Evolutionary conservation across 106 monocot genomes (phyloP).

Genomic region (Apostasia ramifera): DNA sequence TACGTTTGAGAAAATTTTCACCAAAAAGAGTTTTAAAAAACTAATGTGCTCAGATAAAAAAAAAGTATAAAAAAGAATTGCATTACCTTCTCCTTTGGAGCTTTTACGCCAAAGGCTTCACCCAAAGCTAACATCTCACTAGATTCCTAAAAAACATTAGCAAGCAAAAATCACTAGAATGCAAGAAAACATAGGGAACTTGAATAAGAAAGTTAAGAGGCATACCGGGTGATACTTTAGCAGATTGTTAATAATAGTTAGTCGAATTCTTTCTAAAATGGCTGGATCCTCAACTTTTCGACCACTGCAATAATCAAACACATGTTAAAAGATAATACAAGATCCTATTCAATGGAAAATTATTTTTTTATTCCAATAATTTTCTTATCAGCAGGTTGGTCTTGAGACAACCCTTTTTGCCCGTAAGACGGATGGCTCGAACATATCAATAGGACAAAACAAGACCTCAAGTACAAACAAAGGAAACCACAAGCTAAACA

Average conservation of each 20-base stretch:
- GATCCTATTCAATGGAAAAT: too few species aligned
- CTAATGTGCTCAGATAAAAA: too few species aligned
- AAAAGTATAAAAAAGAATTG: background rate
- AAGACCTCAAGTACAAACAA: too few species aligned
- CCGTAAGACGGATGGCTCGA: too few species aligned
- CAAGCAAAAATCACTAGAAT: background rate
- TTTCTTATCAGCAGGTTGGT: too few species aligned
- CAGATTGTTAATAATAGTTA: slow-evolving; percentile 88
- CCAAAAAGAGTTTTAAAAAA: too few species aligned
- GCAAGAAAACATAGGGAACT: background rate
- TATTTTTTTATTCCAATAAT: too few species aligned
- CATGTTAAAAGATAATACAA: background rate
- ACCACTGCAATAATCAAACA: slow-evolving; percentile 42
- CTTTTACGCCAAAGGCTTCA: slow-evolving; percentile 89
- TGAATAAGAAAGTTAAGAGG: background rate
- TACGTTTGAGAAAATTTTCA: too few species aligned
- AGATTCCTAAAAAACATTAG: slow-evolving; percentile 55
- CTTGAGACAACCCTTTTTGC: too few species aligned
- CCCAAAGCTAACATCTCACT: slow-evolving; percentile 94
- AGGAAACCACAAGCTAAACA: too few species aligned
- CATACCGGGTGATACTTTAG: slow-evolving; percentile 92
- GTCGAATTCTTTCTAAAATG: slow-evolving; percentile 77
- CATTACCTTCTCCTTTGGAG: slow-evolving; percentile 70
- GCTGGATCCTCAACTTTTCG: slow-evolving; percentile 88
- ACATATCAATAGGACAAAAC: too few species aligned